Evolutionary conservation across 495 filamentous ascomycete genomes (phyloP).

Genomic region (Trichoderma virens): DNA sequence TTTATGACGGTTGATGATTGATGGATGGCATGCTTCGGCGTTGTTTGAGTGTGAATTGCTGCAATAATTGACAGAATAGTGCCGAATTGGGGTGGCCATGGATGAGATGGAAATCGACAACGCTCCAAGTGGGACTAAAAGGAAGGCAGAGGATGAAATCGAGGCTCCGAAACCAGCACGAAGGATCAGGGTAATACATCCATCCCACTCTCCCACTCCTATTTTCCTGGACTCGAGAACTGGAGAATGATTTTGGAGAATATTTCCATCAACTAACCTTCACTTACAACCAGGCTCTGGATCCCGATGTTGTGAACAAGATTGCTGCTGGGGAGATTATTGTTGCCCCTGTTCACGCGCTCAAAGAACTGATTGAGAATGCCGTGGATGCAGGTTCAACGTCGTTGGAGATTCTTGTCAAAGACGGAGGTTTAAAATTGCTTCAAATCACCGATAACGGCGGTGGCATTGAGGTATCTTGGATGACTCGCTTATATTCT

Average conservation of each 20-base stretch:
- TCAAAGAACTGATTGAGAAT: slow-evolving; percentile 98
- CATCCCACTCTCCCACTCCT: neutral
- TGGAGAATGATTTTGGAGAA: neutral
- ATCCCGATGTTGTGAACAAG: slow-evolving; percentile 96
- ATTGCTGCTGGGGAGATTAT: slow-evolving; percentile 99
- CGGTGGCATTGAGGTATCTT: slow-evolving; percentile 81
- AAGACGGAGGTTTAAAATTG: slow-evolving; percentile 93
- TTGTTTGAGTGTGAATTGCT: neutral
- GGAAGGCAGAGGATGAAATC: neutral
- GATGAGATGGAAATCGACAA: neutral
- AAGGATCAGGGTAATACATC: neutral
- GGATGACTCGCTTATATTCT: neutral
- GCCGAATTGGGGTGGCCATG: neutral
- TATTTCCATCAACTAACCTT: neutral
- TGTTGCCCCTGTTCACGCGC: slow-evolving; percentile 89
- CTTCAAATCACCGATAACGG: slow-evolving; percentile 98
- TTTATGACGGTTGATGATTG: neutral
- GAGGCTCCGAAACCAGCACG: neutral
- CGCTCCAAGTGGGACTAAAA: neutral
- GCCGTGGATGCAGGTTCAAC: slow-evolving; percentile 95
- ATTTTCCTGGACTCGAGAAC: neutral
- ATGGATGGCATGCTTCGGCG: neutral
- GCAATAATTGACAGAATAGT: neutral
- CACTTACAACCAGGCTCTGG: slow-evolving; percentile 55
- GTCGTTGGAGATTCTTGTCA: slow-evolving; percentile 81